These are phyloP conservation scores for Thielaviopsis populi DNA, from an alignment of 2,329 filamentous ascomycete species.

Conservation along the genomic window DNA sequence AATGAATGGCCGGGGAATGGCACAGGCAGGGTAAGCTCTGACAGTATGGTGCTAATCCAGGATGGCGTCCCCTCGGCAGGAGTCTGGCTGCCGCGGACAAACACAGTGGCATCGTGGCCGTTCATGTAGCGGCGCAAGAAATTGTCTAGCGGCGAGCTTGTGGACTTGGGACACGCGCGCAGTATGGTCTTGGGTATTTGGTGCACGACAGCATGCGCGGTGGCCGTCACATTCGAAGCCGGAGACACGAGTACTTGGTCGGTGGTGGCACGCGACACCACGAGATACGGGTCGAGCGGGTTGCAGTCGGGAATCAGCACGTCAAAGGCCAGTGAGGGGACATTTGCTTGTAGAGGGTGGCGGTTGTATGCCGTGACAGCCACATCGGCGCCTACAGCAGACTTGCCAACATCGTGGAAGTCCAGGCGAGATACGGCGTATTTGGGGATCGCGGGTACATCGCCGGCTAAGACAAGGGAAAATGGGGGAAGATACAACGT, in stretches of 20 bases:
- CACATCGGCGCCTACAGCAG: conserved; percentile 67
- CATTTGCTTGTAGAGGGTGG: conserved; percentile 59
- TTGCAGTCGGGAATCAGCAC: conserved; percentile 73
- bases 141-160: conserved; percentile 69
- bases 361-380: conserved; percentile 57
- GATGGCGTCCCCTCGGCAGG: conserved; percentile 50
- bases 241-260: conserved; percentile 52
- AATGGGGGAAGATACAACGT: conserved; percentile 24
- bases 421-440: conserved; percentile 73
- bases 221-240: conserved; percentile 48
- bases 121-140: conserved; percentile 70
- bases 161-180: conserved; percentile 56
- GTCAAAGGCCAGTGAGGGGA: conserved; percentile 72
- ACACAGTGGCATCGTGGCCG: conserved; percentile 63
- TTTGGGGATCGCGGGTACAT: conserved; percentile 63
- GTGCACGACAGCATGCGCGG: conserved; percentile 56
- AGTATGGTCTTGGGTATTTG: conserved; percentile 61
- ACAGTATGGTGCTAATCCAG: conserved; percentile 71
- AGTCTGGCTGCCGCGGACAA: conserved; percentile 62
- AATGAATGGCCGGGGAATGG: conserved; percentile 71
- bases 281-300: conserved; percentile 55
- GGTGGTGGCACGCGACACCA: conserved; percentile 62
- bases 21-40: conserved; percentile 68
- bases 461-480: conserved; percentile 34
- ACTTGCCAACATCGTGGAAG: conserved; percentile 55